Evolutionary conservation across 331 rosid genomes (phyloP), one percentile per base, ranked within the genome.

Genomic region (Spiraea crenata): DNA sequence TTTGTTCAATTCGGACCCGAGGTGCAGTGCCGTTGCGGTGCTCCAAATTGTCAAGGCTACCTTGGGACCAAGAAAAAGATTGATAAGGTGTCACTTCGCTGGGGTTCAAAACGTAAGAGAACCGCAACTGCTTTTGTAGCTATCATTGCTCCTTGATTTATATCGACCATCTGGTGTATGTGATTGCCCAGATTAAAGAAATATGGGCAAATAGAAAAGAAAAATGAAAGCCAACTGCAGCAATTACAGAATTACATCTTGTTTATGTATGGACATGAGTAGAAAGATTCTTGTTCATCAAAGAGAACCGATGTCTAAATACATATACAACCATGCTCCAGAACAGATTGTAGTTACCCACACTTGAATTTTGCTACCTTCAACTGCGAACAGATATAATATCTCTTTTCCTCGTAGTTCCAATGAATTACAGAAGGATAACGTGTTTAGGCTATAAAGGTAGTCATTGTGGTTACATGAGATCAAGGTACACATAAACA

Each of bases 91-190:
- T 75, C 77, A 10, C 59, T 86, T 63, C 69, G 76, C 85, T 92
- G 98, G 98, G 93, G 97, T 68, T 75, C 85, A 35, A 92, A 88
- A 74, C 96, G 97, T 63, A 90, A 83, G 88, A 81, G 98, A 84
- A 84, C 92, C 3, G 67, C 87, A 56, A 80, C 77, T 58, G 69
- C 82, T 68, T 63, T 81, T 82, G 55, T 71, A 50, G 69, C 77
- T 20, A 62, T 80, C 73, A 42, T 55, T 59, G 59, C 84, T 39
- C 73, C 74, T 55, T 78, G 77, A 82, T 75, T 74, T 75, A 62
- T 63, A 69, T 67, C 67, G 58, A 34, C 46, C 25, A n/a, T 50
- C 42, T 59, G 47, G 6, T 41, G 51, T 63, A 38, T n/a, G n/a
- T 16, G 37, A 41, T 63, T 37, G 52, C 71, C 64, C 57, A 20